Conservation (phyloP, 306 rosid genomes). For the Mucuna pruriens region DNA sequence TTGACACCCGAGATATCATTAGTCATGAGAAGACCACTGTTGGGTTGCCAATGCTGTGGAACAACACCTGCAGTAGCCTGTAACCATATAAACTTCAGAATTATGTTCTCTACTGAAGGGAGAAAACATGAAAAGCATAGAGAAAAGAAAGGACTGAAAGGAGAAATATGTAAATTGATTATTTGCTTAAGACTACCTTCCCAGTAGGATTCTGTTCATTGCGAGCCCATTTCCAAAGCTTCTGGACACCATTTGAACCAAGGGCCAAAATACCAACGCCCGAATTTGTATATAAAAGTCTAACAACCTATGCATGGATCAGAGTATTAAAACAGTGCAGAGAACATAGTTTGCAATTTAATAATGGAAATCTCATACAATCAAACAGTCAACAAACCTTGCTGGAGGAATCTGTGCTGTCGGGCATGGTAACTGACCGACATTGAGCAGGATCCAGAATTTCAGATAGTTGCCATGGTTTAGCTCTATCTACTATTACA, state of each 20-base stretch:
- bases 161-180: slow-evolving; percentile 6
- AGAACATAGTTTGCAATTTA: slow-evolving; percentile 9
- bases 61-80: slow-evolving; percentile 89
- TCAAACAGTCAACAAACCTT: slow-evolving; percentile 59
- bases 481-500: slow-evolving; percentile 63
- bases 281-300: slow-evolving; percentile 76
- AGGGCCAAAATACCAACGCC: slow-evolving; percentile 88
- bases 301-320: slow-evolving; percentile 61
- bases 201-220: slow-evolving; percentile 71
- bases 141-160: slow-evolving; percentile 19
- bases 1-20: slow-evolving; percentile 78
- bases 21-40: slow-evolving; percentile 80
- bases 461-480: slow-evolving; percentile 83
- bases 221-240: slow-evolving; percentile 87
- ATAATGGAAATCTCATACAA: slow-evolving; percentile 20
- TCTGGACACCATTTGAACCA: slow-evolving; percentile 85
- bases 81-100: slow-evolving; percentile 49
- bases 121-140: slow-evolving; percentile 9
- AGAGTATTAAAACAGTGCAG: slow-evolving; percentile 2
- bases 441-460: slow-evolving; percentile 72
- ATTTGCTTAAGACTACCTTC: slow-evolving; percentile 58
- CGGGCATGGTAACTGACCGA: slow-evolving; percentile 83
- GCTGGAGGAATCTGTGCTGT: slow-evolving; percentile 68
- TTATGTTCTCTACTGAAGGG: slow-evolving; percentile 34
- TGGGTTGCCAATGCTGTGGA: slow-evolving; percentile 89